Evolutionary conservation across 31 red algal species (phyloP).

Genomic region (Porphyra umbilicalis): DNA sequence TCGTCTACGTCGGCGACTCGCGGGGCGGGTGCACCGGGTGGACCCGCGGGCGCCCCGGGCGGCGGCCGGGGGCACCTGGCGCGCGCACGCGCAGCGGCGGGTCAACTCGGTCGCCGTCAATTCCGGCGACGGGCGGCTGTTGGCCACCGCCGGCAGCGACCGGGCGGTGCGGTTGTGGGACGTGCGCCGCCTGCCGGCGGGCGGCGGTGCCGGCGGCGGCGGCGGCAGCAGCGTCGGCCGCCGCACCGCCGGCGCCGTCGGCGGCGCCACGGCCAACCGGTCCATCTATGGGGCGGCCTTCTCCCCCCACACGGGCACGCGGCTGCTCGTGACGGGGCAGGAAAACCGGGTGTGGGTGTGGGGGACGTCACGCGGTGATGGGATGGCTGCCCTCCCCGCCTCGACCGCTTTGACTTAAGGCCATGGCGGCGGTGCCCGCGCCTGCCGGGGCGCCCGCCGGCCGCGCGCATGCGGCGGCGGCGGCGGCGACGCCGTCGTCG

Average conservation of each 20-base stretch:
- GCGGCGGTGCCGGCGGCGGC: conserved; percentile 5
- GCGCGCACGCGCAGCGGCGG: background rate
- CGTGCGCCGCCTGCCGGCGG: conserved; percentile 38
- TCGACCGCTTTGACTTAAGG: background rate
- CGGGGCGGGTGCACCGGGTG: background rate
- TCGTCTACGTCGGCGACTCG: background rate
- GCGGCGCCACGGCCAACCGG: background rate
- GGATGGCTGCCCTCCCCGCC: background rate
- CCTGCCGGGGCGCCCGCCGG: background rate
- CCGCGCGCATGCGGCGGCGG: background rate
- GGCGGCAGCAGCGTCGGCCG: conserved; percentile 6
- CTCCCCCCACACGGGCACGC: conserved; percentile 50
- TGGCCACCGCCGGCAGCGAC: conserved; percentile 65
- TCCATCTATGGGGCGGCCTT: conserved; percentile 39
- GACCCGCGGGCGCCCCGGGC: background rate
- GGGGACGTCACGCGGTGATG: conserved; percentile 30
- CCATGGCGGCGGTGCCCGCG: background rate
- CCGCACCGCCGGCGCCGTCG: conserved; percentile 11
- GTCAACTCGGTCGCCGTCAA: conserved; percentile 51
- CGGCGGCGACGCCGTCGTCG: background rate
- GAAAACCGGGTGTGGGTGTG: conserved; percentile 55
- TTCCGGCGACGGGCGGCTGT: conserved; percentile 14
- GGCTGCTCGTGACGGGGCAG: conserved; percentile 50
- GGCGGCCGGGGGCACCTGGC: background rate
- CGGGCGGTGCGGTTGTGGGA: conserved; percentile 52